A percentile compares a stretch with the other conserved stretches of the same genome.
phyloP scores from a whole-genome alignment of 208 protist species.

The Trypanosoma cruzi region DNA sequence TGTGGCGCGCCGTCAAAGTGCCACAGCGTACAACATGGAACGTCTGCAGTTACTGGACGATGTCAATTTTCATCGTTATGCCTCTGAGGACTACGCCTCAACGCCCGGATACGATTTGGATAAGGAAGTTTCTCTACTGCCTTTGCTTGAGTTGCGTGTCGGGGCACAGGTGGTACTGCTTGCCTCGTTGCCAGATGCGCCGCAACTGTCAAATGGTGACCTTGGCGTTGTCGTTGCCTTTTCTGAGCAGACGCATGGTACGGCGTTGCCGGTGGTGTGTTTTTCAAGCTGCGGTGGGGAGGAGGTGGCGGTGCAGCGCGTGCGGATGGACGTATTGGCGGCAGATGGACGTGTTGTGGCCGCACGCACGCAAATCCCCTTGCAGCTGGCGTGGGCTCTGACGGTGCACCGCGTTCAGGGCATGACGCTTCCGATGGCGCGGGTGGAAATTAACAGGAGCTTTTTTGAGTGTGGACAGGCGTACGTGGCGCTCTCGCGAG shows the following conservation, averaged over 20 bases:
- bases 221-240: slow-evolving; percentile 36
- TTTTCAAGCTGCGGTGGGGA: slow-evolving; percentile 28
- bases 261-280: slow-evolving; percentile 38
- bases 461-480: slow-evolving; percentile 47
- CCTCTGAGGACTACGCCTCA: slow-evolving; percentile 75
- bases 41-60: slow-evolving; percentile 46
- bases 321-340: slow-evolving; percentile 34
- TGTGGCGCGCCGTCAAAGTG: slow-evolving; percentile 50
- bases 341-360: slow-evolving; percentile 12
- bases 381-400: slow-evolving; percentile 86
- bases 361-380: slow-evolving; percentile 60
- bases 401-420: slow-evolving; percentile 92
- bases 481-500: slow-evolving; percentile 45
- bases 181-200: slow-evolving; percentile 37
- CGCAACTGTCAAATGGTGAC: slow-evolving; percentile 43
- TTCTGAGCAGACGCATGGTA: slow-evolving; percentile 19
- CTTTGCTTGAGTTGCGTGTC: slow-evolving; percentile 54
- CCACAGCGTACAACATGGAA: slow-evolving; percentile 49
- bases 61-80: slow-evolving; percentile 54
- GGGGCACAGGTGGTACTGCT: slow-evolving; percentile 82
- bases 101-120: slow-evolving; percentile 57
- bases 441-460: slow-evolving; percentile 26
- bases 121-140: slow-evolving; percentile 52
- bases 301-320: slow-evolving; percentile 40
- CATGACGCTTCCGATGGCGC: slow-evolving; percentile 47